These are phyloP conservation scores for Penicillium antarcticum DNA, from an alignment of 495 filamentous ascomycete species.

Conservation along the genomic window DNA sequence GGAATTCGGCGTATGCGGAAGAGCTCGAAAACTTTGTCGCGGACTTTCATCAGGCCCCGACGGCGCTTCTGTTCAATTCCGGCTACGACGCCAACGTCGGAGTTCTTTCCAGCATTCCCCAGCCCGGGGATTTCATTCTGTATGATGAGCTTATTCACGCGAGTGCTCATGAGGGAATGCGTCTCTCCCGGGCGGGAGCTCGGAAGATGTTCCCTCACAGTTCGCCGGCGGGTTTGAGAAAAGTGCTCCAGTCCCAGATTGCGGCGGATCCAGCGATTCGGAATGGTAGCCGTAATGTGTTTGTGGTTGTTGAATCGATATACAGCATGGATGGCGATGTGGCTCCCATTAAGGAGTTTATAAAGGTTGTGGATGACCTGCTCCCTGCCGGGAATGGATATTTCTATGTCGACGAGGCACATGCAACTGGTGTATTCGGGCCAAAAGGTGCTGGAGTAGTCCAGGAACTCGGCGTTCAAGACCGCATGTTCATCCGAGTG, in stretches of 20 bases:
- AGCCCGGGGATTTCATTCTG: slow-evolving; percentile 64
- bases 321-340: slow-evolving; percentile 87
- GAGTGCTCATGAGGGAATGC: slow-evolving; percentile 75
- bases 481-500: slow-evolving; percentile 63
- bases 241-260: slow-evolving; percentile 36
- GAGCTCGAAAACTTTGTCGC: slow-evolving; percentile 63
- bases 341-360: slow-evolving; percentile 58
- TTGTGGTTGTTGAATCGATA: slow-evolving; percentile 70
- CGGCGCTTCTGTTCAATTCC: slow-evolving; percentile 71
- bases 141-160: slow-evolving; percentile 77
- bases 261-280: slow-evolving; percentile 25
- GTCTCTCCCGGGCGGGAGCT: slow-evolving; percentile 52
- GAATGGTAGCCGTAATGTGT: slow-evolving; percentile 39
- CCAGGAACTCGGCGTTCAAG: slow-evolving; percentile 61
- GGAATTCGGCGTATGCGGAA: slow-evolving; percentile 65
- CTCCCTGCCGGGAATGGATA: slow-evolving; percentile 59
- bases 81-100: slow-evolving; percentile 77
- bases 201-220: slow-evolving; percentile 61
- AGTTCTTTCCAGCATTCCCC: slow-evolving; percentile 63
- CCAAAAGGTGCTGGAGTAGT: slow-evolving; percentile 63
- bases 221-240: slow-evolving; percentile 39
- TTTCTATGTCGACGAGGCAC: slow-evolving; percentile 77
- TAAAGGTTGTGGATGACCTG: slow-evolving; percentile 51
- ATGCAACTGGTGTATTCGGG: slow-evolving; percentile 68
- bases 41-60: slow-evolving; percentile 58